These are phyloP conservation scores for Bremia lactucae DNA, from an alignment of 352 stramenopile genomes.

Conservation along the genomic window DNA sequence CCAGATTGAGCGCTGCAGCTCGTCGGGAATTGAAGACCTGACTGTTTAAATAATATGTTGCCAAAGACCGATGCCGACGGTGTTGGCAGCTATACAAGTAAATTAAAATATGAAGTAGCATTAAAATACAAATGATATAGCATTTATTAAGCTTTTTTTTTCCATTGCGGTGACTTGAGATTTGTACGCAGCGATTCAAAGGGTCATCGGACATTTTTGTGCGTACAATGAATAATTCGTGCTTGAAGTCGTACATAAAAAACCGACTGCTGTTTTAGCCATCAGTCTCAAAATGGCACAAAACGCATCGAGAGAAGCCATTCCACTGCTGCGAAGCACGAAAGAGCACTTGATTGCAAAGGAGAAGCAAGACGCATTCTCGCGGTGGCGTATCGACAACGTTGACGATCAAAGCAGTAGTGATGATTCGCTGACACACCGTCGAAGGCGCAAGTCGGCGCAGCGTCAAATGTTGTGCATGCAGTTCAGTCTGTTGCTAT, in stretches of 20 bases:
- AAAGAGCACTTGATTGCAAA: slow-evolving; percentile 7
- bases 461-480: slow-evolving; percentile 53
- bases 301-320: slow-evolving; percentile 18
- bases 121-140: not conserved
- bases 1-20: slow-evolving; percentile 28
- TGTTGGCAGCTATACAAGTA: too few species aligned
- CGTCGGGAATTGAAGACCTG: slow-evolving; percentile 38
- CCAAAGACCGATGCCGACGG: too few species aligned
- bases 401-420: slow-evolving; percentile 9
- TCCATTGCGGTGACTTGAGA: too few species aligned
- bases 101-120: not conserved
- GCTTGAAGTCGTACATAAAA: too few species aligned
- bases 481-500: slow-evolving; percentile 53
- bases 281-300: slow-evolving; percentile 7
- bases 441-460: slow-evolving; percentile 15
- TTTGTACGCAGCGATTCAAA: too few species aligned
- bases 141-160: not conserved
- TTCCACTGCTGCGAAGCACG: slow-evolving; percentile 25
- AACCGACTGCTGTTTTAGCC: slow-evolving; percentile 4
- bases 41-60: slow-evolving; percentile 19
- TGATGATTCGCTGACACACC: slow-evolving; percentile 5
- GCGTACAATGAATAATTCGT: too few species aligned
- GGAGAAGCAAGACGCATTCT: slow-evolving; percentile 33
- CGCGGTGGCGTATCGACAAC: slow-evolving; percentile 39
- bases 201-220: too few species aligned